Conservation (phyloP, 805 yeast genomes). For the Yamadazyma akitaensis region DNA sequence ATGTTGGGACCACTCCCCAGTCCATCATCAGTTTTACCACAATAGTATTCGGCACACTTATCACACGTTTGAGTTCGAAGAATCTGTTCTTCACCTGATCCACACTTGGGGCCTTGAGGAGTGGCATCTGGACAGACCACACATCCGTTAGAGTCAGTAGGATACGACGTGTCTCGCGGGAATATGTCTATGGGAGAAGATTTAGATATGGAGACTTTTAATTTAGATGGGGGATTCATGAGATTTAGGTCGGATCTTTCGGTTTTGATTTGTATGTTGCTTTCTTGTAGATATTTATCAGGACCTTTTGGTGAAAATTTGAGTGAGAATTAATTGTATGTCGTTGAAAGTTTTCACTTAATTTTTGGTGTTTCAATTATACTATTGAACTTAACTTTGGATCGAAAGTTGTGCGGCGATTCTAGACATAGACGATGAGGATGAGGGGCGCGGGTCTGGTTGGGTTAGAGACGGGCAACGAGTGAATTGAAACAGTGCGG, state of each 20-base stretch:
- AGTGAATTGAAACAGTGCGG: neutral
- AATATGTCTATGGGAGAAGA: neutral
- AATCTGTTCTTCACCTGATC: slow-evolving; percentile 20
- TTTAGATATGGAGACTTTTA: neutral
- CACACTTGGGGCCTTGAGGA: slow-evolving; percentile 28
- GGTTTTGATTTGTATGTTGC: neutral
- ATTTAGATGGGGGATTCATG: neutral
- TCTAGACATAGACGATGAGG: neutral
- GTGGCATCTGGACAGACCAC: slow-evolving; percentile 28
- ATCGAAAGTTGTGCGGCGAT: neutral
- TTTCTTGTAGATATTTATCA: too few relatives aligned
- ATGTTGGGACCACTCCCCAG: slow-evolving; percentile 16
- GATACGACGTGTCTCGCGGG: slow-evolving; percentile 1
- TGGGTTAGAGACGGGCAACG: neutral
- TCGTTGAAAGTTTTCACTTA: neutral
- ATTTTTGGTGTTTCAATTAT: too few relatives aligned
- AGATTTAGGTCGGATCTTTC: too few relatives aligned
- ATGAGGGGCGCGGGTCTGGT: neutral
- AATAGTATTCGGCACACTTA: slow-evolving; percentile 23
- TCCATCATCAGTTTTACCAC: slow-evolving; percentile 14
- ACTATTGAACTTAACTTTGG: too few relatives aligned
- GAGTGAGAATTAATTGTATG: too few relatives aligned
- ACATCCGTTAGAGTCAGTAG: slow-evolving; percentile 23
- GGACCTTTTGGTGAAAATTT: neutral
- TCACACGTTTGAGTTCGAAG: slow-evolving; percentile 22